Evolutionary conservation across 495 filamentous ascomycete genomes (phyloP).

Genomic region (Aspergillus homomorphus): DNA sequence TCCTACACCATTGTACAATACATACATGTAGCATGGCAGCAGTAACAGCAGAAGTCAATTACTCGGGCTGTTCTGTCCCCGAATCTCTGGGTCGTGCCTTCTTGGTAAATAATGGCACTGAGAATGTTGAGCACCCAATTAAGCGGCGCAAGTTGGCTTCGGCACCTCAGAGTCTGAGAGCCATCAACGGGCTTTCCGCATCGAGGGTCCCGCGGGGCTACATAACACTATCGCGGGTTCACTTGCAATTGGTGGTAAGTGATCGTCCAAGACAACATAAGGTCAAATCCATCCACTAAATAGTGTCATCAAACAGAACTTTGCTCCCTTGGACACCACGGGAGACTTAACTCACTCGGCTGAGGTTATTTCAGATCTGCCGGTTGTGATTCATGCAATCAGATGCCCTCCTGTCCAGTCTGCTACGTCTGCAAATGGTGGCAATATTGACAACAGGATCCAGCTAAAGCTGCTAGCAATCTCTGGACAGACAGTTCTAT

Average conservation of each 20-base stretch:
- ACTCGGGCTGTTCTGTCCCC: constrained; percentile 30
- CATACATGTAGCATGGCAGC: constrained; percentile 25
- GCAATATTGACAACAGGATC: constrained; percentile 11
- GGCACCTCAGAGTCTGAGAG: constrained; percentile 20
- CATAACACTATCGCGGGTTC: constrained; percentile 37
- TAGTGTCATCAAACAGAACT: background rate
- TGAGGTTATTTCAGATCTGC: background rate
- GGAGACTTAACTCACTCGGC: constrained; percentile 13
- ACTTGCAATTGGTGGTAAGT: constrained; percentile 37
- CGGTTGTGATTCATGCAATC: constrained; percentile 4
- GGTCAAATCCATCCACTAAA: background rate
- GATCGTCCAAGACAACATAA: background rate
- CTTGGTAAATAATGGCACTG: constrained; percentile 13
- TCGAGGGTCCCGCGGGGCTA: constrained; percentile 30
- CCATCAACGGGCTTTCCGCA: constrained; percentile 19
- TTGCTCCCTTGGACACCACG: background rate
- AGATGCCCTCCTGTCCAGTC: constrained; percentile 1
- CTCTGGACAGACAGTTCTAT: constrained; percentile 14
- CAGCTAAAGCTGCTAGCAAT: constrained; percentile 20
- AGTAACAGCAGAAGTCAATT: constrained; percentile 18
- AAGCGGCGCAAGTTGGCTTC: constrained; percentile 40
- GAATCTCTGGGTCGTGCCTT: constrained; percentile 26
- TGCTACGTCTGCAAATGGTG: background rate
- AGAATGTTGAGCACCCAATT: constrained; percentile 20
- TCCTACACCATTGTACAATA: background rate